phyloP scores from a whole-genome alignment of 352 stramenopile species.

The Phytopythium delawarense region DNA sequence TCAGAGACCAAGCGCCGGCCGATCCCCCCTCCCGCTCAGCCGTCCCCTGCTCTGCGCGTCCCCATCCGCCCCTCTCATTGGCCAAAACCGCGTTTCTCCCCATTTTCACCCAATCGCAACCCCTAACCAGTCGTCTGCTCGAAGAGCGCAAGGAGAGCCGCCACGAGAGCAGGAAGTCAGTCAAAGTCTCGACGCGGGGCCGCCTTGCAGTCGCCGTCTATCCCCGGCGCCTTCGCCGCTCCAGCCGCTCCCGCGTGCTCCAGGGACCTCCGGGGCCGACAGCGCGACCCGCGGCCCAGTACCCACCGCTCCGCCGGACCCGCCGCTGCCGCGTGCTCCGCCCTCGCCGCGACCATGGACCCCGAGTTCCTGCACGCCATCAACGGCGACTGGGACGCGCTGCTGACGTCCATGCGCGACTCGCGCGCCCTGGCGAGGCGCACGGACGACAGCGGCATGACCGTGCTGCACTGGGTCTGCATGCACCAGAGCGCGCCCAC shows the following conservation, averaged over 20 bases:
- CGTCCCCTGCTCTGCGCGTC: neutral
- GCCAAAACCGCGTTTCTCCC: neutral
- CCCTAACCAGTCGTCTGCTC: neutral
- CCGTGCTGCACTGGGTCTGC: constrained; percentile 75
- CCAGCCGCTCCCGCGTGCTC: neutral
- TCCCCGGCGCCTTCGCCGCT: neutral
- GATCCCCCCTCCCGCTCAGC: too few species aligned
- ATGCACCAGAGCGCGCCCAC: constrained; percentile 70
- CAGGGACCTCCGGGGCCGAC: neutral
- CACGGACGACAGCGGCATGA: constrained; percentile 72
- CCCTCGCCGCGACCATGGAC: constrained; percentile 37
- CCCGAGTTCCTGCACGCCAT: constrained; percentile 72
- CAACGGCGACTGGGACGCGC: constrained; percentile 75
- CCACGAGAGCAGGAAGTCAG: constrained; percentile 1
- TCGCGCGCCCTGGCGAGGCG: constrained; percentile 52
- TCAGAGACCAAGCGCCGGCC: too few species aligned
- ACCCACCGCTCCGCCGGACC: neutral
- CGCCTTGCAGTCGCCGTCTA: neutral
- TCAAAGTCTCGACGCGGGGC: neutral
- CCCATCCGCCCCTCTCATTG: neutral
- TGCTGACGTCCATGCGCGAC: constrained; percentile 60
- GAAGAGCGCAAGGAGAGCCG: neutral
- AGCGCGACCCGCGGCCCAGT: constrained; percentile 6
- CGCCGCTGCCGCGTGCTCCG: too few species aligned
- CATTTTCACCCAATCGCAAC: constrained; percentile 1